Evolutionary conservation across 2,329 filamentous ascomycete genomes (phyloP).

Genomic region (Colletotrichum costaricense): DNA sequence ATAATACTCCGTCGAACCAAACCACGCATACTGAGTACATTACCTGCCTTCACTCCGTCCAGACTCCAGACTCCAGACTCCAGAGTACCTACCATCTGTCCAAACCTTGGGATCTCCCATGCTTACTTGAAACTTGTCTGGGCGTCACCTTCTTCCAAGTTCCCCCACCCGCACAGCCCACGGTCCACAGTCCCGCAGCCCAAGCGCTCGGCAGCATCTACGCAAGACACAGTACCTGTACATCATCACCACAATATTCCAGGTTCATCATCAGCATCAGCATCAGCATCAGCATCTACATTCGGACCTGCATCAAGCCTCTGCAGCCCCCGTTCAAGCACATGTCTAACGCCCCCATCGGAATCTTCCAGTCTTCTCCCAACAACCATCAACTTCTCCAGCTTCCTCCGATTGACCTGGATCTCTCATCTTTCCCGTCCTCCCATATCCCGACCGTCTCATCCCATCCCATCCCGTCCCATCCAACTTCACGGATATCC

Average conservation of each 20-base stretch:
- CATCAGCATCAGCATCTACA: not conserved
- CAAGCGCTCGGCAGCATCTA: not conserved
- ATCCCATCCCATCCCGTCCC: not conserved
- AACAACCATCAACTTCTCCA: not conserved
- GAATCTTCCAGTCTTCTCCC: not conserved
- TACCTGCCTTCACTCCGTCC: too few relatives aligned
- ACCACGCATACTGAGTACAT: too few relatives aligned
- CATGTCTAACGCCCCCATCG: not conserved
- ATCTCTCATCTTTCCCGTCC: not conserved
- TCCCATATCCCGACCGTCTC: too few relatives aligned
- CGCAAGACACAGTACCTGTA: too few relatives aligned
- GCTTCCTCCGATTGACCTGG: not conserved
- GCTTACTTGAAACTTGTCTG: conserved; percentile 29
- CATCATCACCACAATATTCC: not conserved
- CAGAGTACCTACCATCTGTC: not conserved
- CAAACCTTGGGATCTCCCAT: conserved; percentile 1
- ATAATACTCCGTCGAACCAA: too few relatives aligned
- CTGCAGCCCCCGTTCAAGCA: too few relatives aligned
- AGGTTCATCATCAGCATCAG: not conserved
- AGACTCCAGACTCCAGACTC: too few relatives aligned
- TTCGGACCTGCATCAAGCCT: not conserved
- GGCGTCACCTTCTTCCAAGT: not conserved
- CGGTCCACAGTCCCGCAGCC: not conserved
- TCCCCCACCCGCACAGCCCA: not conserved
- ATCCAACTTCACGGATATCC: not conserved